Evolutionary conservation across 1,284 basidiomycete species (phyloP), one percentile per base, ranked within the genome.

Genomic region (Hymenochaete sp.): DNA sequence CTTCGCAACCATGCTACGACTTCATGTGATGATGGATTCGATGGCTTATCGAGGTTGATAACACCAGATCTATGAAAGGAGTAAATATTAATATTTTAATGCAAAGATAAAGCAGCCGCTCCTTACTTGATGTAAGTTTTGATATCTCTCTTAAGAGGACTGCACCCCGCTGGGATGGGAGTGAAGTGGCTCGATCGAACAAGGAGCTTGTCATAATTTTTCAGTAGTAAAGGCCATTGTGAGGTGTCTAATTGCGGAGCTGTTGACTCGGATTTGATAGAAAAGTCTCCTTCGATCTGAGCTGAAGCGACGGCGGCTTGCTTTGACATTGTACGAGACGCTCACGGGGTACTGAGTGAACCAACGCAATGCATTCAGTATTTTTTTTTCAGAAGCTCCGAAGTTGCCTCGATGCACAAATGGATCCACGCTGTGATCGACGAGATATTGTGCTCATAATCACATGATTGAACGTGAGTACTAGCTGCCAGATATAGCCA

Each of bases 1-100:
- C 96, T 80, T 57, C 95, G 79, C 53, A 99, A 70, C 96, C 96
- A 99, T 13, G 96, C 96, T 53, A 99, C 96, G 47, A 99, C 96
- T 73, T 99, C 96, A 69, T 99, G 96, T n/a, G 95, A 98, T 3
- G 96, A 98, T 6, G 96, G 96, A 69, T 98, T 99, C 39, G 95
- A 98, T 21, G 96, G 96, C 65, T 99, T 99, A 77, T 99, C 96
- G 56, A 98, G 75, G 71, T 98, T 98, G 66, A 99, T 98, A 48
- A 97, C 91, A 56, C 96, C 96, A 52, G 93, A 92, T 69, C 89
- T 92, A 54, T 4, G 40, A 18, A 37, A 3, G 26, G 14, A 25
- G 37, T 31, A 25, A 40, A 19, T 28, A n/a, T 29, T 14, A 29
- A 22, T 24, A 42, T 10, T 18, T 1, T 18, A 11, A 13, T 29